Evolutionary conservation across 192 early-diverging fungal genomes (phyloP).

Genomic region (Chytriomyces hyalinus): DNA sequence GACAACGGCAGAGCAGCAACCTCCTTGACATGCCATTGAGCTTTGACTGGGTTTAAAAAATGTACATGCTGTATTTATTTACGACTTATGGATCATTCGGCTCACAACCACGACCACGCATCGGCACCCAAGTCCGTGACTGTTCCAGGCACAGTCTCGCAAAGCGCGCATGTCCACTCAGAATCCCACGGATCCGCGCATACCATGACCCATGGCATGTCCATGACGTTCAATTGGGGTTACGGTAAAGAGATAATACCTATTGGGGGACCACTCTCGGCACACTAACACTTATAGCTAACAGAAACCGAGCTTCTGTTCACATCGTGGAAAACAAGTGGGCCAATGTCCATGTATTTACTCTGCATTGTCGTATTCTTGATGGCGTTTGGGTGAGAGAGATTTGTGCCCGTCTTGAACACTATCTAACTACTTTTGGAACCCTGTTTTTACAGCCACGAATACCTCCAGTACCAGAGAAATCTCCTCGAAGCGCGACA

Average conservation of each 20-base stretch:
- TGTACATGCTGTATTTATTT: too few relatives aligned
- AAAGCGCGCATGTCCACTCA: too few relatives aligned
- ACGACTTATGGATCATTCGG: constrained; percentile 11
- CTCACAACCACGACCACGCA: constrained; percentile 7
- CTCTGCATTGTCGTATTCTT: constrained; percentile 20
- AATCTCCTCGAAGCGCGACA: constrained; percentile 15
- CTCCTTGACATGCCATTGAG: too few relatives aligned
- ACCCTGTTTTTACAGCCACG: not conserved
- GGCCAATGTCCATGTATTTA: constrained; percentile 11
- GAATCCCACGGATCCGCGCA: constrained; percentile 4
- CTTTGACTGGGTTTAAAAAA: too few relatives aligned
- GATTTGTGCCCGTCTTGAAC: not conserved
- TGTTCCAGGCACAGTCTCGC: not conserved
- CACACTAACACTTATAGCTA: not conserved
- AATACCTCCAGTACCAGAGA: constrained; percentile 12
- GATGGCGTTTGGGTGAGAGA: constrained; percentile 16
- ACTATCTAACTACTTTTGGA: not conserved
- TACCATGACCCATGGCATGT: not conserved
- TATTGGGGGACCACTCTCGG: not conserved
- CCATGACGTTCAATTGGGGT: constrained; percentile 13
- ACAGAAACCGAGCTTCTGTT: constrained; percentile 23
- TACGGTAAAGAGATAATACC: constrained; percentile 7
- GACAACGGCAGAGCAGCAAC: too few relatives aligned
- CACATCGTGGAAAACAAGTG: constrained; percentile 5
- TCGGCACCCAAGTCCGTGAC: not conserved